Conservation (phyloP, 2,329 filamentous ascomycete genomes). For the Acrocalymma vagum region DNA sequence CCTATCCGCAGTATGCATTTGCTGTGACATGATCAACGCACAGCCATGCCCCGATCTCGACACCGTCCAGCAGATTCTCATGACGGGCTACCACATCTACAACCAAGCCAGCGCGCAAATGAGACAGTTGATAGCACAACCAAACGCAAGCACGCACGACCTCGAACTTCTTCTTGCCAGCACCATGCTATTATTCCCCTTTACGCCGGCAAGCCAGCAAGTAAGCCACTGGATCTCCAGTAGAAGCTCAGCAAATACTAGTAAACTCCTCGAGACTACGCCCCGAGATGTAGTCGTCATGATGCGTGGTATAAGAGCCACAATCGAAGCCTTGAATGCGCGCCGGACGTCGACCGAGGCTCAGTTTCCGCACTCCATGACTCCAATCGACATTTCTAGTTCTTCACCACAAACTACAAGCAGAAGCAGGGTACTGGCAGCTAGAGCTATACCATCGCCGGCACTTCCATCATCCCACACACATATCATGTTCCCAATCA, state of each 20-base stretch:
- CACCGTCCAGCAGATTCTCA: slow-evolving; percentile 10
- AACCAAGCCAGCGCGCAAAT: slow-evolving; percentile 21
- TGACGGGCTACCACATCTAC: slow-evolving; percentile 21
- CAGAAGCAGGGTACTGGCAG: too few relatives aligned
- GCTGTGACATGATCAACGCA: slow-evolving; percentile 19
- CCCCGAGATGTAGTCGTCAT: slow-evolving; percentile 5
- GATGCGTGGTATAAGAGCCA: slow-evolving; percentile 4
- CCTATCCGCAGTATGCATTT: slow-evolving; percentile 13
- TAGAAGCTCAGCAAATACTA: background rate
- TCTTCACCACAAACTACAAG: too few relatives aligned
- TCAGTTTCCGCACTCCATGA: background rate
- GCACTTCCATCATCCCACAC: slow-evolving; percentile 10
- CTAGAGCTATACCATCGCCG: slow-evolving; percentile 6
- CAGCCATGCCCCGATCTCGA: slow-evolving; percentile 4
- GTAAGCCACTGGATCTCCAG: slow-evolving; percentile 7
- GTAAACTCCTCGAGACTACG: background rate
- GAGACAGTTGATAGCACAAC: slow-evolving; percentile 17
- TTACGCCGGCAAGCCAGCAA: slow-evolving; percentile 6
- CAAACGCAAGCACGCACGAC: slow-evolving; percentile 5
- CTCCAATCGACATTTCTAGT: too few relatives aligned
- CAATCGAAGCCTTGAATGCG: slow-evolving; percentile 1
- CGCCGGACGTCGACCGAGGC: background rate
- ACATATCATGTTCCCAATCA: slow-evolving; percentile 15
- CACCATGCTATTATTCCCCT: slow-evolving; percentile 6
- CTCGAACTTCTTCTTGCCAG: slow-evolving; percentile 22